Evolutionary conservation across 768 basidiomycete genomes (phyloP).

Genomic region (Pleurotus pulmonarius): DNA sequence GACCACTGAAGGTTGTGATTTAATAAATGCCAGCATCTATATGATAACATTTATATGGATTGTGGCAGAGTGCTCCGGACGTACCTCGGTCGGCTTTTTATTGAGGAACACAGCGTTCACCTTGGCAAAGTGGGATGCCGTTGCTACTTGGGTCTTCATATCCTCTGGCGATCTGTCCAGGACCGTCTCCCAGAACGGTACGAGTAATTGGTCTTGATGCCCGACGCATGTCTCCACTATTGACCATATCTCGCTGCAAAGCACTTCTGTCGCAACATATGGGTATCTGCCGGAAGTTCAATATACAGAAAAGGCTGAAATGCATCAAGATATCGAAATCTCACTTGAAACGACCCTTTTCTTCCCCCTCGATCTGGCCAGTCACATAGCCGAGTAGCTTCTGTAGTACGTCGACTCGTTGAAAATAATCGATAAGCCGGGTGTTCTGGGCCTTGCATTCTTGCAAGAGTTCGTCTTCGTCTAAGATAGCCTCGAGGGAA

Average conservation of each 20-base stretch:
- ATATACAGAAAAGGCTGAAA: conserved; percentile 8
- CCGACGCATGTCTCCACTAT: conserved; percentile 87
- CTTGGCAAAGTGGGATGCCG: conserved; percentile 93
- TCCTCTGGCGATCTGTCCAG: conserved; percentile 78
- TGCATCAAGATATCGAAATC: conserved; percentile 22
- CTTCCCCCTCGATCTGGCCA: conserved; percentile 80
- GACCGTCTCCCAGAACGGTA: conserved; percentile 90
- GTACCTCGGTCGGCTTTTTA: conserved; percentile 87
- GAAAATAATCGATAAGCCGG: conserved; percentile 83
- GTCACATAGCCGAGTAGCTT: conserved; percentile 82
- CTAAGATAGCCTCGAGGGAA: conserved; percentile 84
- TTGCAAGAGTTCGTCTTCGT: conserved; percentile 90
- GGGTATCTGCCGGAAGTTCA: conserved; percentile 62
- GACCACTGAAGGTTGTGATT: conserved; percentile 75
- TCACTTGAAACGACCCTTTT: conserved; percentile 79
- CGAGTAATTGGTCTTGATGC: conserved; percentile 65
- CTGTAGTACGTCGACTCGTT: conserved; percentile 75
- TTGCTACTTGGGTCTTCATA: conserved; percentile 81
- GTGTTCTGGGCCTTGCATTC: conserved; percentile 96
- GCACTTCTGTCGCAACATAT: conserved; percentile 88
- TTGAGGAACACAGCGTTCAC: conserved; percentile 85
- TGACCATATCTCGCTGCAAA: conserved; percentile 94
- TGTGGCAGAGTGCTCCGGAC: conserved; percentile 1
- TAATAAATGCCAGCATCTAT: conserved; percentile 92
- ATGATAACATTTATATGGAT: conserved; percentile 28